phyloP scores from a whole-genome alignment of 2,329 filamentous ascomycete species.

The Rutstroemia sp. region DNA sequence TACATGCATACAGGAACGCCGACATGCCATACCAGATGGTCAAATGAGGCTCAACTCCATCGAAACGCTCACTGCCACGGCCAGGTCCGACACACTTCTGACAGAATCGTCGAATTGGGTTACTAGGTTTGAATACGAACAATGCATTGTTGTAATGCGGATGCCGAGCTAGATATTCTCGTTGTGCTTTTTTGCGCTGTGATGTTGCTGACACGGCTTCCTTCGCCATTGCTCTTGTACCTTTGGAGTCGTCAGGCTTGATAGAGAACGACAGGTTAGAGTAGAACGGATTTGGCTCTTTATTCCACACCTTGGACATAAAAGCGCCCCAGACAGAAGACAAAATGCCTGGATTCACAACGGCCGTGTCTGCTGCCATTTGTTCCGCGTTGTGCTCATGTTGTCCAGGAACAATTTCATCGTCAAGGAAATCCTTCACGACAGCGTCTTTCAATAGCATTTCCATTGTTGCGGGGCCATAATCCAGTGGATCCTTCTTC shows the following conservation, averaged over 20 bases:
- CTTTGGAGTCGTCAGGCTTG: slow-evolving; percentile 67
- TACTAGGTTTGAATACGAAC: slow-evolving; percentile 74
- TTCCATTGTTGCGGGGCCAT: slow-evolving; percentile 84
- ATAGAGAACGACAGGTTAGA: slow-evolving; percentile 62
- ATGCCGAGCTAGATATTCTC: slow-evolving; percentile 81
- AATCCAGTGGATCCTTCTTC: slow-evolving; percentile 78
- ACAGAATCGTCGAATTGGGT: slow-evolving; percentile 73
- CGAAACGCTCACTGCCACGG: slow-evolving; percentile 75
- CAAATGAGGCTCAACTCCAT: slow-evolving; percentile 84
- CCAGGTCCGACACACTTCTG: slow-evolving; percentile 89
- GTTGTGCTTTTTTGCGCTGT: slow-evolving; percentile 76
- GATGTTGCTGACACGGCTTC: slow-evolving; percentile 82
- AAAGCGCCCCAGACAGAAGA: slow-evolving; percentile 56
- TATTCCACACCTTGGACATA: slow-evolving; percentile 47
- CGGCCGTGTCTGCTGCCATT: slow-evolving; percentile 26
- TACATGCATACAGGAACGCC: slow-evolving; percentile 85
- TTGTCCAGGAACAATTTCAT: slow-evolving; percentile 45
- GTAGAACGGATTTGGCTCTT: slow-evolving; percentile 93
- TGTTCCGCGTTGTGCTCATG: slow-evolving; percentile 28
- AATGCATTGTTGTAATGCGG: slow-evolving; percentile 90
- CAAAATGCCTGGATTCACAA: slow-evolving; percentile 49
- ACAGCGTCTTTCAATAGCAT: slow-evolving; percentile 96
- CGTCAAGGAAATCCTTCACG: slow-evolving; percentile 88
- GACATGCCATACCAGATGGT: slow-evolving; percentile 90
- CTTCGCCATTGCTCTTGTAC: slow-evolving; percentile 81